Conservation (phyloP, 2,329 filamentous ascomycete genomes). For the Fusarium sp. region DNA sequence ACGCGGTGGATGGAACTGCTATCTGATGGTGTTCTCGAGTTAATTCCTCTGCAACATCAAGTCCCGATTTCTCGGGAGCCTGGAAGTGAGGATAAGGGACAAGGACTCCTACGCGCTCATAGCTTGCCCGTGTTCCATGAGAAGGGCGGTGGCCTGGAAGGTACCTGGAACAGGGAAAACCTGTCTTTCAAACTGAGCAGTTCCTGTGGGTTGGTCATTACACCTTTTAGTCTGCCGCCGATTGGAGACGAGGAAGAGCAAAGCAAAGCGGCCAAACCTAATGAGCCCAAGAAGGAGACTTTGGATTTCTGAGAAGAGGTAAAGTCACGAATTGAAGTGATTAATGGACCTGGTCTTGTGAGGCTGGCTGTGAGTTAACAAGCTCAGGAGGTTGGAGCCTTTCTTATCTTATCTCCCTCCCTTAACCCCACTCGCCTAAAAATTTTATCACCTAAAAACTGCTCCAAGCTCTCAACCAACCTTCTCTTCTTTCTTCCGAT, state of each 20-base stretch:
- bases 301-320: constrained; percentile 74
- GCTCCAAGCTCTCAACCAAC: constrained; percentile 26
- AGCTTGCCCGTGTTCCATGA: constrained; percentile 88
- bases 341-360: neutral
- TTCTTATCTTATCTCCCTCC: constrained; percentile 26
- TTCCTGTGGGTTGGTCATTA: constrained; percentile 82
- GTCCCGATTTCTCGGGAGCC: constrained; percentile 63
- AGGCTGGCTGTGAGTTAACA: neutral
- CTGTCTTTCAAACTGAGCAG: constrained; percentile 91
- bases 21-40: constrained; percentile 86
- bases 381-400: neutral
- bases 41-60: constrained; percentile 75
- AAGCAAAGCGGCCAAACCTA: constrained; percentile 56
- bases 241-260: constrained; percentile 75
- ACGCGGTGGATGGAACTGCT: constrained; percentile 89
- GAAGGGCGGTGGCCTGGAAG: constrained; percentile 81
- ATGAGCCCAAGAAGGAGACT: constrained; percentile 71
- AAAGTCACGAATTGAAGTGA: neutral
- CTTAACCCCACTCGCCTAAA: constrained; percentile 40
- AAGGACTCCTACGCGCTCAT: constrained; percentile 88
- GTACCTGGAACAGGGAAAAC: constrained; percentile 80
- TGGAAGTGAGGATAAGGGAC: constrained; percentile 77
- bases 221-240: constrained; percentile 89
- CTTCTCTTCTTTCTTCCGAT: constrained; percentile 36
- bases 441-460: constrained; percentile 39